phyloP scores from a whole-genome alignment of 768 basidiomycete genomes.

The Gymnopilus dilepis region DNA sequence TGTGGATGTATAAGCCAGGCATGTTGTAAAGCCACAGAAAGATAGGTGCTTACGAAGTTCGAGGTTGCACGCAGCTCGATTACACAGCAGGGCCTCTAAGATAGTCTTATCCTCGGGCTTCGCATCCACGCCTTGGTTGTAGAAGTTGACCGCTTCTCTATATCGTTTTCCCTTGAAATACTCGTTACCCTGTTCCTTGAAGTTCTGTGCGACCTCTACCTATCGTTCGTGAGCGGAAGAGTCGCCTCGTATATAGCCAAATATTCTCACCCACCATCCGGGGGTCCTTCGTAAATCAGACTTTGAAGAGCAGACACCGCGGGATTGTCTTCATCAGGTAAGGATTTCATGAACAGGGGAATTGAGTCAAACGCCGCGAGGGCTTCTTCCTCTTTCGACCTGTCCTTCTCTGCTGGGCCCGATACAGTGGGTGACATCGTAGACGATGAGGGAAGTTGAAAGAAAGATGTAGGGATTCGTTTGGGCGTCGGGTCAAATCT shows the following conservation, averaged over 20 bases:
- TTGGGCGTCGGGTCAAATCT: not conserved
- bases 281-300: constrained; percentile 87
- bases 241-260: not conserved
- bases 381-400: constrained; percentile 40
- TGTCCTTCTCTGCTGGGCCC: constrained; percentile 41
- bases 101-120: constrained; percentile 68
- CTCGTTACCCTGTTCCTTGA: constrained; percentile 96
- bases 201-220: constrained; percentile 86
- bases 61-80: constrained; percentile 93
- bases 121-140: constrained; percentile 88
- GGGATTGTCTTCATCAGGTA: constrained; percentile 74
- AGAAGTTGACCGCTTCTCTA: constrained; percentile 89
- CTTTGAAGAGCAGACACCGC: constrained; percentile 84
- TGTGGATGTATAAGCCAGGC: constrained; percentile 5
- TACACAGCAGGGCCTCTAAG: constrained; percentile 76
- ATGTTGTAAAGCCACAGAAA: constrained; percentile 7
- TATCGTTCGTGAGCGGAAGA: constrained; percentile 10
- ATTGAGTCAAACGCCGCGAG: constrained; percentile 61
- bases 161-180: constrained; percentile 88
- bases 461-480: not conserved
- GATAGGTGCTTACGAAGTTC: constrained; percentile 70
- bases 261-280: constrained; percentile 77
- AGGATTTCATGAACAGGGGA: constrained; percentile 92
- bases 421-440: constrained; percentile 28
- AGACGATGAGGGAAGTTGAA: not conserved